Base-by-base conservation (phyloP, 495 filamentous ascomycete genomes). In the Hyphodiscus hymeniophilus region DNA sequence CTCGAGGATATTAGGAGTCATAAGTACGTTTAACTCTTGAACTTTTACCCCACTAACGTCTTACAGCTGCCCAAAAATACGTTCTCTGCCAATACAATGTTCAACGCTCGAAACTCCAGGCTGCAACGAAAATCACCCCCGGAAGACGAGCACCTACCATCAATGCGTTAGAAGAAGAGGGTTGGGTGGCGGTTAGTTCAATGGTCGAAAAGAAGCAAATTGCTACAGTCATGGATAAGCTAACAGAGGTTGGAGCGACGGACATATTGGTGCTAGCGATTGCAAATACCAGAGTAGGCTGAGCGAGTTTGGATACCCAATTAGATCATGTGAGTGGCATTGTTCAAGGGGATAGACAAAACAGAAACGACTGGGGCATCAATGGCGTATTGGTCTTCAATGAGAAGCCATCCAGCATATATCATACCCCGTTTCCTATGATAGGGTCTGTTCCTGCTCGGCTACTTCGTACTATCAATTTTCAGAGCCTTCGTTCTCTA, bases 11-110 rank as follows among this genome's bases (percentile, higher is more conserved):
- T 73, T 77, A 21, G 92, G 92, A 62, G 89, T 97, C 41, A 98
- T 98, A 60, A 89, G 82, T 83, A 67, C 56, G 75, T 67, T n/a
- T 21, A 17, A n/a, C 16, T 10, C 33, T 43, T n/a, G n/a, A n/a
- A 38, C 18, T 11, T 12, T 7, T 23, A 12, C 28, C 11, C 23
- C n/a, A 22, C 52, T 53, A 36, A 52, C 42, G 16, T 48, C 8
- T 30, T 12, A 0, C 50, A 84, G 81, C 85, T n/a, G 92, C 92
- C 16, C 85, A 98, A 68, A 82, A 80, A 65, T 96, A 85, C 68
- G 85, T 97, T 24, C 76, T 96, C 39, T 97, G 94, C 70, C 90
- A 92, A 63, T 98, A 96, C 75, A 98, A 98, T 66, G 79, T 97
- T 35, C 72, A 79, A 41, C 82, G 89, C 18, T 42, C 62, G 24